phyloP scores from a whole-genome alignment of 805 yeast genomes.

The Sugiyamaella lignohabitans region DNA sequence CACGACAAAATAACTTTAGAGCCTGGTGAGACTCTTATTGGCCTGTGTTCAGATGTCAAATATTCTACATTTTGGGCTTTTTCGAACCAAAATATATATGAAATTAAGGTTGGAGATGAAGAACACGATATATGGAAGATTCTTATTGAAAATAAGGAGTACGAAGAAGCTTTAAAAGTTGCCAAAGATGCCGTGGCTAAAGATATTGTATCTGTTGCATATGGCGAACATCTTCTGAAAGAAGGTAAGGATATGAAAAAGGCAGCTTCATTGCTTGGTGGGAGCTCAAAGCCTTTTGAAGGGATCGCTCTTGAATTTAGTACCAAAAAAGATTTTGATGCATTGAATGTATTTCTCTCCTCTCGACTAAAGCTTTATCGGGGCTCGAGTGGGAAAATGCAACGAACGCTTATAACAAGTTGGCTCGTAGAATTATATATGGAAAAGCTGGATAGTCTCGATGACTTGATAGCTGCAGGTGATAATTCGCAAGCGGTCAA shows the following conservation, averaged over 20 bases:
- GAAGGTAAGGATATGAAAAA: conserved; percentile 24
- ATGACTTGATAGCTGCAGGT: conserved; percentile 30
- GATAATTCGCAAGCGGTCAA: neutral
- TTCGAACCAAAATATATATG: conserved; percentile 56
- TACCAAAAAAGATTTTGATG: conserved; percentile 36
- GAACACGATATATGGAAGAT: conserved; percentile 68
- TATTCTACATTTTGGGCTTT: conserved; percentile 70
- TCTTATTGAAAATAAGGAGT: conserved; percentile 45
- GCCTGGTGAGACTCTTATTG: conserved; percentile 36
- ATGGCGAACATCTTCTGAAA: conserved; percentile 46
- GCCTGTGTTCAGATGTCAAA: conserved; percentile 44
- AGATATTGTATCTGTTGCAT: conserved; percentile 45
- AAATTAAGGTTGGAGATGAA: conserved; percentile 61
- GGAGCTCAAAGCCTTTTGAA: conserved; percentile 62
- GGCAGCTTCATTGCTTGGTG: conserved; percentile 54
- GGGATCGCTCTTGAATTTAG: conserved; percentile 54
- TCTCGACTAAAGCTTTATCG: conserved; percentile 33
- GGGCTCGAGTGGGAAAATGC: conserved; percentile 30
- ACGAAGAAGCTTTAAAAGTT: conserved; percentile 56
- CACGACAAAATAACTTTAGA: conserved; percentile 36
- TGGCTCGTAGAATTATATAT: conserved; percentile 61
- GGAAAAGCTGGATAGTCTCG: conserved; percentile 40
- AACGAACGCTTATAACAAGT: conserved; percentile 48
- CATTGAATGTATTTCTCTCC: conserved; percentile 43
- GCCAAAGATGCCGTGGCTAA: conserved; percentile 27